Evolutionary conservation across 768 basidiomycete genomes (phyloP).

Genomic region (Boletus pseudo-olivaceus): DNA sequence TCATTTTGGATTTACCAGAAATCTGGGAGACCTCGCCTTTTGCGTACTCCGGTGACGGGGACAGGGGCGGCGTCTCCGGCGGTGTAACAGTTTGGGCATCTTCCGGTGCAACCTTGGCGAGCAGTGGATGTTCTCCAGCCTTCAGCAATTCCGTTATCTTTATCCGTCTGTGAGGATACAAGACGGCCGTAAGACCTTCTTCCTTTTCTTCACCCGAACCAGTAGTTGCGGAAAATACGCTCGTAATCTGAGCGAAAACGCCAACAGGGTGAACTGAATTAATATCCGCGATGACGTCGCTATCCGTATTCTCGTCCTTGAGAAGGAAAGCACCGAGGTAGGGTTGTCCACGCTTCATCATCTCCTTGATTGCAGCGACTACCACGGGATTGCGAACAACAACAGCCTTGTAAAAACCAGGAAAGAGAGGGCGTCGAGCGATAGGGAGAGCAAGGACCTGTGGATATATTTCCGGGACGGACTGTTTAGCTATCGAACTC

Average conservation of each 20-base stretch:
- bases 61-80: slow-evolving; percentile 36
- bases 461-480: slow-evolving; percentile 87
- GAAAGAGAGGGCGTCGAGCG: slow-evolving; percentile 91
- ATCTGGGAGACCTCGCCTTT: slow-evolving; percentile 24
- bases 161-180: slow-evolving; percentile 91
- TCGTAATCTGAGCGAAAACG: slow-evolving; percentile 96
- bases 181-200: slow-evolving; percentile 89
- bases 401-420: slow-evolving; percentile 97
- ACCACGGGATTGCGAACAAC: slow-evolving; percentile 89
- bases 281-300: slow-evolving; percentile 86
- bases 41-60: slow-evolving; percentile 24
- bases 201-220: slow-evolving; percentile 64
- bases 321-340: slow-evolving; percentile 96
- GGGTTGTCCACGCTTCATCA: slow-evolving; percentile 95
- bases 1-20: slow-evolving; percentile 14
- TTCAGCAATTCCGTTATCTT: slow-evolving; percentile 84
- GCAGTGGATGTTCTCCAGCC: slow-evolving; percentile 42
- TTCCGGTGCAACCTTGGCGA: slow-evolving; percentile 36
- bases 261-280: slow-evolving; percentile 90
- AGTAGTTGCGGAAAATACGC: slow-evolving; percentile 68
- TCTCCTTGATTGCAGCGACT: slow-evolving; percentile 90
- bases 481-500: slow-evolving; percentile 74
- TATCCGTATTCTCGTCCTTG: slow-evolving; percentile 90
- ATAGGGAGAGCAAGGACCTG: slow-evolving; percentile 95
- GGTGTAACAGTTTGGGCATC: slow-evolving; percentile 43